phyloP scores from a whole-genome alignment of 495 filamentous ascomycete genomes.

The Tuber melanosporum region DNA sequence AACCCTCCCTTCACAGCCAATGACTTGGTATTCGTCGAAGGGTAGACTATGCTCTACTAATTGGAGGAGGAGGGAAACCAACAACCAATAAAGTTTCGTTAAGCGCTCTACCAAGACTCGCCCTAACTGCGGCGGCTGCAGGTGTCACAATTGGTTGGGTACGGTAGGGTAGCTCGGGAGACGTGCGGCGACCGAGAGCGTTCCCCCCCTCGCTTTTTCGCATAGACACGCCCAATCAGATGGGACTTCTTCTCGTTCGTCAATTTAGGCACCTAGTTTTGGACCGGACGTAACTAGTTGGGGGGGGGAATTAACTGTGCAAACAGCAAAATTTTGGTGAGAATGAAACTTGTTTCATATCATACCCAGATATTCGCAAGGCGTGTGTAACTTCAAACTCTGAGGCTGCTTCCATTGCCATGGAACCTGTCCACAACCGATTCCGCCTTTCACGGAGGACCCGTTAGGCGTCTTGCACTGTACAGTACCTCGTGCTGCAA shows the following conservation, averaged over 20 bases:
- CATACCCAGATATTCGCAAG: too few species aligned
- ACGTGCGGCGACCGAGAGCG: neutral
- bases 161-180: neutral
- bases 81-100: slow-evolving; percentile 5
- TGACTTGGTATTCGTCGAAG: neutral
- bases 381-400: too few species aligned
- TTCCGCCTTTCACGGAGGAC: too few species aligned
- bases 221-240: neutral
- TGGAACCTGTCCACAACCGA: too few species aligned
- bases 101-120: neutral
- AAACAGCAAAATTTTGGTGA: too few species aligned
- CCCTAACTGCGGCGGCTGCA: neutral
- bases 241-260: neutral
- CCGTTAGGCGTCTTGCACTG: too few species aligned
- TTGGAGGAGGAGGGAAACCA: neutral
- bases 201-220: neutral
- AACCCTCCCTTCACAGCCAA: neutral
- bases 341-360: too few species aligned
- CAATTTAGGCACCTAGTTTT: neutral
- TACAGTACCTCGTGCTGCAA: neutral
- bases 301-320: too few species aligned
- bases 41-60: neutral
- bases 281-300: too few species aligned
- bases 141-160: neutral
- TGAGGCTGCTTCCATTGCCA: too few species aligned